These are phyloP conservation scores for Dactylellina parvicollis DNA, from an alignment of 2,329 filamentous ascomycete genomes.

Conservation along the genomic window DNA sequence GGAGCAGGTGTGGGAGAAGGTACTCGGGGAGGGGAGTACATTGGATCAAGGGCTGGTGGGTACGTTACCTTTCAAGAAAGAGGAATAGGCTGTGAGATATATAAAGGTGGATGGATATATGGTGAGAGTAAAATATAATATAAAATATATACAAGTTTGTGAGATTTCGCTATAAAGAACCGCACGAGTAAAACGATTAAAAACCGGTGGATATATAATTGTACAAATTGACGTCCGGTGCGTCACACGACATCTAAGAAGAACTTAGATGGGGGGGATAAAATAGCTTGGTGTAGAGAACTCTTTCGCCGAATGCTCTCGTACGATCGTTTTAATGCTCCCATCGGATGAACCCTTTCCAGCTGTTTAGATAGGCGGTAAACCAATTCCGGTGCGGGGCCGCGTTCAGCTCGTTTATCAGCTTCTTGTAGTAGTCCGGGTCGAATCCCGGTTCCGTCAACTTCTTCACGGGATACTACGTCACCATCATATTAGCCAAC, in stretches of 20 bases:
- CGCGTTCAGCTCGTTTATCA: constrained; percentile 72
- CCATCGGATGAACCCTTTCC: constrained; percentile 69
- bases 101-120: background rate
- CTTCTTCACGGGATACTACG: constrained; percentile 64
- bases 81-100: background rate
- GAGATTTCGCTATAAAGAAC: too few relatives aligned
- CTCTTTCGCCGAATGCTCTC: too few relatives aligned
- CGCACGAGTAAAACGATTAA: too few relatives aligned
- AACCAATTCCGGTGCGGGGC: constrained; percentile 70
- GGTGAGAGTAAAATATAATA: background rate
- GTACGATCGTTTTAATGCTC: constrained; percentile 7
- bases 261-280: too few relatives aligned
- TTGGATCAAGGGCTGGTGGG: background rate
- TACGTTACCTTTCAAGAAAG: background rate
- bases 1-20: constrained; percentile 71
- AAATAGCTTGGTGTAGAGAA: too few relatives aligned
- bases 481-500: constrained; percentile 54
- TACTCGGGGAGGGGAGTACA: background rate
- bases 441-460: constrained; percentile 71
- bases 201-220: too few relatives aligned
- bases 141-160: constrained; percentile 10
- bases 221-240: too few relatives aligned
- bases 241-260: too few relatives aligned
- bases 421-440: constrained; percentile 71
- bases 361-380: constrained; percentile 66